Evolutionary conservation across 495 filamentous ascomycete species (phyloP), one percentile per base, ranked within the genome.

Genomic region (Opeltia flavorubescens): DNA sequence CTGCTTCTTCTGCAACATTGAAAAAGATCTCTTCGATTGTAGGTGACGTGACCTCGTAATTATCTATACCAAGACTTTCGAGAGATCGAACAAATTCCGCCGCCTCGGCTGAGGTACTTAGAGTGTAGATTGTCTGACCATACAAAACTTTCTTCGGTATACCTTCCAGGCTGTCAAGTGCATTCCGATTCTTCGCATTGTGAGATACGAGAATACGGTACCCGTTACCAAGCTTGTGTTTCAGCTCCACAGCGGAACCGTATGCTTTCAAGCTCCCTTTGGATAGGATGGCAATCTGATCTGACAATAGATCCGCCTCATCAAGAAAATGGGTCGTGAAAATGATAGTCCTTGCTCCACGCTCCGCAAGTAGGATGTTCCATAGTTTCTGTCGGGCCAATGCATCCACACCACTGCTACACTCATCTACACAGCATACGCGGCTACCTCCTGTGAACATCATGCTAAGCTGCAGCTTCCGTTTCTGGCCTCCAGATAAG

Each of bases 391-490:
- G 65, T 13, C 87, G 66, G 33, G 76, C 81, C 12, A 94, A 68
- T 0, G 87, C 86, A 56, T 94, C 87, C 8, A 94, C 65, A 5
- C 87, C 87, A 42, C 76, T 81, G 12, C 79, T 85, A 4, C 89
- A 85, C 57, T 94, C 87, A 57, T 94, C 87, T 6, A 94, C 80
- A 59, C 84, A 88, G 60, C 87, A 94, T 5, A 94, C 77, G 13
- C 71, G 75, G 49, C 79, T 84, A 15, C 85, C 87, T 31, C 87
- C 87, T 21, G 84, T 87, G 44, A 94, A 76, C 85, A 91, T 93
- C 76, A 89, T 87, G n/a, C 81, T 80, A 8, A 94, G 72, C 57
- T 94, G 87, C n/a, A 89, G 65, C 60, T 93, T 93, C 20, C 87
- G 71, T 61, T 89, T 93, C 61, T 94, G 87, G 1, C 87, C 87